phyloP scores from a whole-genome alignment of 768 basidiomycete species.

The Phylloporus rhodoxanthus region DNA sequence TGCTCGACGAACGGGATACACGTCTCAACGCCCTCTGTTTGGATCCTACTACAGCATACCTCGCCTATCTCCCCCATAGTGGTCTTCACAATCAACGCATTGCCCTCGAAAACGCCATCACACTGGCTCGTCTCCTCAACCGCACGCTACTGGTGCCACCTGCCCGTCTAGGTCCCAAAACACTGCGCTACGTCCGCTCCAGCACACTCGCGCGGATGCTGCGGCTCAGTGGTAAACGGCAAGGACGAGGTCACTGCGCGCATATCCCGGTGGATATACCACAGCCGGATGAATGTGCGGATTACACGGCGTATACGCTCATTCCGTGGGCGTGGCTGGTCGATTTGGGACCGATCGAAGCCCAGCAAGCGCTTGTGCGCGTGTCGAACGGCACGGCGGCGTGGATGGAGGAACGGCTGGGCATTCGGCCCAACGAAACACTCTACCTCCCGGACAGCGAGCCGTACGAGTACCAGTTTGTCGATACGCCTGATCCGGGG shows the following conservation, averaged over 20 bases:
- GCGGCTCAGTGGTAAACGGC: slow-evolving; percentile 42
- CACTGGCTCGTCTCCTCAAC: slow-evolving; percentile 63
- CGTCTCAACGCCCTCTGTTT: slow-evolving; percentile 6
- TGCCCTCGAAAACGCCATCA: slow-evolving; percentile 76
- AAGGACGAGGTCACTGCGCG: slow-evolving; percentile 48
- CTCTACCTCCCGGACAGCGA: slow-evolving; percentile 46
- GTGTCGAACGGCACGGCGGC: slow-evolving; percentile 45
- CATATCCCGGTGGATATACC: slow-evolving; percentile 30
- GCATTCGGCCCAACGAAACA: slow-evolving; percentile 36
- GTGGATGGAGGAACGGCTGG: slow-evolving; percentile 16
- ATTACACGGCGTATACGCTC: slow-evolving; percentile 55
- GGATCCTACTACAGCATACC: slow-evolving; percentile 38
- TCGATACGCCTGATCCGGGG: slow-evolving; percentile 11
- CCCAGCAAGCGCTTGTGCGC: slow-evolving; percentile 40
- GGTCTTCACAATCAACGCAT: slow-evolving; percentile 86
- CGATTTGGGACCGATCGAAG: slow-evolving; percentile 39
- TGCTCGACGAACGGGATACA: slow-evolving; percentile 22
- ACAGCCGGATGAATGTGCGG: slow-evolving; percentile 51
- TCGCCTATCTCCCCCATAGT: slow-evolving; percentile 78
- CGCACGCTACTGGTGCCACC: slow-evolving; percentile 79
- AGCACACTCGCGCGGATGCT: slow-evolving; percentile 42
- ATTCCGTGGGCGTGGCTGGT: slow-evolving; percentile 70
- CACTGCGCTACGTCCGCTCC: slow-evolving; percentile 56
- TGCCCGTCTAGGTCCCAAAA: slow-evolving; percentile 55
- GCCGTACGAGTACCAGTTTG: slow-evolving; percentile 45